Evolutionary conservation across 1,139 yeast species (phyloP).

Genomic region (Suhomyces kunorum): DNA sequence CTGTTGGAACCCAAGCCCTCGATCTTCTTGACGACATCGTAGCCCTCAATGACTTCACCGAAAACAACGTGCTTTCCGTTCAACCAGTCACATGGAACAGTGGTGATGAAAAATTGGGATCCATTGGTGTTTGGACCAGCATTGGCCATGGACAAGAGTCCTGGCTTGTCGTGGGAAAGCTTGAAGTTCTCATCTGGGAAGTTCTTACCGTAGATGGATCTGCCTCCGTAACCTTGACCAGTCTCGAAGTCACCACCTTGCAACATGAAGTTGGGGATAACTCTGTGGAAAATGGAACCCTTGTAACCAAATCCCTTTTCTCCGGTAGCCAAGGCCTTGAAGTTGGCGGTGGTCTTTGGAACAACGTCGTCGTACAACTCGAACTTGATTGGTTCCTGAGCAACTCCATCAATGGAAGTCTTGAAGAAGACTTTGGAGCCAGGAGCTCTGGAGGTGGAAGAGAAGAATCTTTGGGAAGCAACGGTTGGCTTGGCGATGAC

Average conservation of each 20-base stretch:
- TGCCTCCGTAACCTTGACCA: constrained; percentile 45
- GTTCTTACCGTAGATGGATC: constrained; percentile 40
- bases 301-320: constrained; percentile 96
- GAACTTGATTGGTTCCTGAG: constrained; percentile 35
- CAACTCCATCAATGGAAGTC: constrained; percentile 37
- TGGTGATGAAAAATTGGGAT: constrained; percentile 45
- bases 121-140: constrained; percentile 48
- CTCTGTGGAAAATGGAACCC: constrained; percentile 60
- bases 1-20: constrained; percentile 36
- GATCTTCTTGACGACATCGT: constrained; percentile 40
- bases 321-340: constrained; percentile 96
- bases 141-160: constrained; percentile 46
- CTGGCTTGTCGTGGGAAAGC: constrained; percentile 37
- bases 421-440: constrained; percentile 41
- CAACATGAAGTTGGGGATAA: constrained; percentile 45
- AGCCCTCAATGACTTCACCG: constrained; percentile 45
- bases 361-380: constrained; percentile 84
- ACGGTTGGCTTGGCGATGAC: constrained; percentile 17
- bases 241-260: constrained; percentile 48
- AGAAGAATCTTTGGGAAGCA: constrained; percentile 30
- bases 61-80: constrained; percentile 46
- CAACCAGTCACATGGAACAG: constrained; percentile 47
- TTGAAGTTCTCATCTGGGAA: constrained; percentile 42
- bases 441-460: constrained; percentile 30
- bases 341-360: constrained; percentile 98